Evolutionary conservation across 2,329 filamentous ascomycete genomes (phyloP).

Genomic region (Apiospora rasikravindrae): DNA sequence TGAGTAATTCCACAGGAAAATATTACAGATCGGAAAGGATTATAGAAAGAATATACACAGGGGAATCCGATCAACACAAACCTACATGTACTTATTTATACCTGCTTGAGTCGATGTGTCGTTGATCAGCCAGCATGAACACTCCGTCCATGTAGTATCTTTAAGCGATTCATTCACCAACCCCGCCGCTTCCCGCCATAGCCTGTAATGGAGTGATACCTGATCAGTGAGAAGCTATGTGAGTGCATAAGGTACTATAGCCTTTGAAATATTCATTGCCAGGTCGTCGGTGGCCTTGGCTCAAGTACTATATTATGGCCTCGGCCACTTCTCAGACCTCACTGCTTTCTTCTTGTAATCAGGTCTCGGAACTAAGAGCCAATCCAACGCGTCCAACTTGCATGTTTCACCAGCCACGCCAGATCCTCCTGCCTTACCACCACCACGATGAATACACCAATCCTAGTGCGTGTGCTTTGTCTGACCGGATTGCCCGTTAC

Average conservation of each 20-base stretch:
- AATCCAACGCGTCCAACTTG: constrained; percentile 1
- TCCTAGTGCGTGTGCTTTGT: constrained; percentile 3
- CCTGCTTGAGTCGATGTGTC: neutral
- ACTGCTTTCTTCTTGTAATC: constrained; percentile 1
- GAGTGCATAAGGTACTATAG: neutral
- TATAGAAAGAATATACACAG: no score
- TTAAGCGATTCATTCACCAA: neutral
- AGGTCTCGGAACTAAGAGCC: constrained; percentile 5
- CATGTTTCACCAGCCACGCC: constrained; percentile 15
- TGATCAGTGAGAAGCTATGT: neutral
- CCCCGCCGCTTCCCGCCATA: neutral
- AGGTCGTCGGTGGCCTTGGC: neutral
- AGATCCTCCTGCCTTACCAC: constrained; percentile 3
- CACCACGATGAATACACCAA: neutral
- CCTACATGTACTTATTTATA: no score
- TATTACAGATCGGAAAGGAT: no score
- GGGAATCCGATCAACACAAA: neutral
- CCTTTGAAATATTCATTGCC: neutral
- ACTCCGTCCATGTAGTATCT: neutral
- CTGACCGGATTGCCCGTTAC: neutral
- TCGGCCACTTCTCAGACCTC: neutral
- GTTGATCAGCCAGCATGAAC: neutral
- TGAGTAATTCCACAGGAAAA: no score
- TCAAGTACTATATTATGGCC: neutral
- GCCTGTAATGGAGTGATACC: neutral